A percentile compares a stretch with the other conserved stretches of the same genome.
These are phyloP conservation scores for Penicillium sp. DNA, from an alignment of 2,329 filamentous ascomycete genomes.

Conservation along the genomic window DNA sequence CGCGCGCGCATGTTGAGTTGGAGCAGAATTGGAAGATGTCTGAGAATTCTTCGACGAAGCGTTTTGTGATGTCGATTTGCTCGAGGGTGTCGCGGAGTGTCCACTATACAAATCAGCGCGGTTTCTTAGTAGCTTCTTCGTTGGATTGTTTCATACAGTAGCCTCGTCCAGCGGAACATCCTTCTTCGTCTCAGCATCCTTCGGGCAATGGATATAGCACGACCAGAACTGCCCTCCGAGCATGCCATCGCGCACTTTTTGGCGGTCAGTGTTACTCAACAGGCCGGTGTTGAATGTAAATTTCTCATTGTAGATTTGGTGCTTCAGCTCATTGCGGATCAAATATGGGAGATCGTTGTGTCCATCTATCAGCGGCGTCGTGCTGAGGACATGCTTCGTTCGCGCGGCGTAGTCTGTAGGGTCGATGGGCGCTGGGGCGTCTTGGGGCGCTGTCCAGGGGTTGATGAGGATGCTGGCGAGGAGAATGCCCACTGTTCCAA, in stretches of 20 bases:
- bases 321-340: conserved; percentile 20
- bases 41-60: conserved; percentile 17
- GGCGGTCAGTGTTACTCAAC: conserved; percentile 23
- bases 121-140: background rate
- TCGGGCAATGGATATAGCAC: conserved; percentile 24
- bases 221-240: conserved; percentile 29
- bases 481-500: conserved; percentile 1
- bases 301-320: conserved; percentile 21
- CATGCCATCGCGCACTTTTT: conserved; percentile 21
- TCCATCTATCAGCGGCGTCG: conserved; percentile 25
- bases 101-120: background rate
- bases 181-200: conserved; percentile 6
- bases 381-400: conserved; percentile 18
- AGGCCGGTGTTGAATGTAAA: conserved; percentile 17
- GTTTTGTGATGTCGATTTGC: conserved; percentile 22
- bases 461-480: conserved; percentile 1
- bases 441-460: background rate
- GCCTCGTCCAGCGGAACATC: conserved; percentile 15
- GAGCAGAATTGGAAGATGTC: conserved; percentile 20
- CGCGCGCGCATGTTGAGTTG: conserved; percentile 17
- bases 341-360: conserved; percentile 28
- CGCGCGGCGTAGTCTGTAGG: conserved; percentile 10
- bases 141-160: conserved; percentile 7
- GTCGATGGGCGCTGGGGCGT: background rate
- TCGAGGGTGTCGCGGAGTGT: conserved; percentile 22